Evolutionary conservation across 129 eudicot genomes (phyloP).

Genomic region (Chrysanthemum lavandulifolium): DNA sequence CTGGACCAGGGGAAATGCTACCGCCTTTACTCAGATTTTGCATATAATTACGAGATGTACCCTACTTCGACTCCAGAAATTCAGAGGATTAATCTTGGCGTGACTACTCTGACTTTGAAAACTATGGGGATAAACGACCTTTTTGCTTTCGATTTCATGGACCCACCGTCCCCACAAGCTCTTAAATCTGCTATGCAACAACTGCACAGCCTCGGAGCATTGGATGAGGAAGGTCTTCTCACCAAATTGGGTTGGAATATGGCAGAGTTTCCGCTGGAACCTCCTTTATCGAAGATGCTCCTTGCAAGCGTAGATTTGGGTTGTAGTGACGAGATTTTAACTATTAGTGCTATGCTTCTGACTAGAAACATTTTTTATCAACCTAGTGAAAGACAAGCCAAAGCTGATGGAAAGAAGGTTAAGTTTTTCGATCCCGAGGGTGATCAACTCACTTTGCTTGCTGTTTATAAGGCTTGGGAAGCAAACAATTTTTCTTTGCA

Average conservation of each 20-base stretch:
- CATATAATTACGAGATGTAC: constrained; percentile 76
- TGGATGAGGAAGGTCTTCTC: constrained; percentile 82
- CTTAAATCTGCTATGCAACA: no score
- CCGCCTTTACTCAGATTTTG: constrained; percentile 71
- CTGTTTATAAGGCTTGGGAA: no score
- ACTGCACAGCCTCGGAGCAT: constrained; percentile 44
- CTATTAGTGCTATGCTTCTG: constrained; percentile 80
- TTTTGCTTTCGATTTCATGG: no score
- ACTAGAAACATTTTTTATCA: constrained; percentile 27
- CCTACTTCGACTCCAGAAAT: constrained; percentile 47
- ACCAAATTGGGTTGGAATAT: constrained; percentile 79
- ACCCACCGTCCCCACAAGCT: no score
- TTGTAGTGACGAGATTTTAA: constrained; percentile 85
- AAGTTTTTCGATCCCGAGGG: no score
- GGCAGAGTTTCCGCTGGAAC: constrained; percentile 79
- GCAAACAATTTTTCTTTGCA: no score
- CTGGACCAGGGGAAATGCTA: constrained; percentile 85
- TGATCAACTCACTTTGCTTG: no score
- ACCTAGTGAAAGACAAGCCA: constrained; percentile 52
- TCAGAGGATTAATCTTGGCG: no score
- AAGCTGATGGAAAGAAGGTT: no score
- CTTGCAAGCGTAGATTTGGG: constrained; percentile 94
- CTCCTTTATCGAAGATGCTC: constrained; percentile 37
- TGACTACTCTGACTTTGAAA: no score
- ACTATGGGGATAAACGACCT: no score